These are phyloP conservation scores for Talaromyces sp. DNA, from an alignment of 2,329 filamentous ascomycete species.

Conservation along the genomic window DNA sequence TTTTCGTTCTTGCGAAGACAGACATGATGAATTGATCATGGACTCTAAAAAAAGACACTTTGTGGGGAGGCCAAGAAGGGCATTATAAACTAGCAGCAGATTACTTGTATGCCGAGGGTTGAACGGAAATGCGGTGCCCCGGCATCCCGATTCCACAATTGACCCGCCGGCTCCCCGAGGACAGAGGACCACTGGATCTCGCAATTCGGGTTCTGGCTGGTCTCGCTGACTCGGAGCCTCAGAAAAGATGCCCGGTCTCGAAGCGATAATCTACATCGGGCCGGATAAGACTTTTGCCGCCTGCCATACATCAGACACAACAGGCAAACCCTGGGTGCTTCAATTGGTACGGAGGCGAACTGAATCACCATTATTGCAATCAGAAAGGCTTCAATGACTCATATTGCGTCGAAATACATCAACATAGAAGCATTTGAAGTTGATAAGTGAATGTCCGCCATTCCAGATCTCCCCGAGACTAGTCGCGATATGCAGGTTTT, in stretches of 20 bases:
- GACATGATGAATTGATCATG: too few species aligned
- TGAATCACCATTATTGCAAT: too few species aligned
- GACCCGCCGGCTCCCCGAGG: constrained; percentile 5
- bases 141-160: constrained; percentile 8
- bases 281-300: constrained; percentile 1
- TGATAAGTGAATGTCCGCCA: too few species aligned
- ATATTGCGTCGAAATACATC: too few species aligned
- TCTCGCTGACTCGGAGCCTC: background rate
- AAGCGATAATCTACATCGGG: too few species aligned
- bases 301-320: background rate
- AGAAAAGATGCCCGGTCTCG: background rate
- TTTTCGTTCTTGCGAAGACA: background rate
- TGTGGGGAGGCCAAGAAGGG: background rate
- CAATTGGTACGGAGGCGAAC: too few species aligned
- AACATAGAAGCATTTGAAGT: too few species aligned
- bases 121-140: background rate
- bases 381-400: too few species aligned
- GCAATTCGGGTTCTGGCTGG: background rate
- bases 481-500: too few species aligned
- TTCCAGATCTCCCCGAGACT: too few species aligned
- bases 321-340: too few species aligned
- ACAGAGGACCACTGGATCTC: background rate
- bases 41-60: too few species aligned
- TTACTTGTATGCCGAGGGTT: background rate
- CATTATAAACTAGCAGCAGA: background rate